Conservation (phyloP, 164 flowering plant genomes). For the Buxus sempervirens region DNA sequence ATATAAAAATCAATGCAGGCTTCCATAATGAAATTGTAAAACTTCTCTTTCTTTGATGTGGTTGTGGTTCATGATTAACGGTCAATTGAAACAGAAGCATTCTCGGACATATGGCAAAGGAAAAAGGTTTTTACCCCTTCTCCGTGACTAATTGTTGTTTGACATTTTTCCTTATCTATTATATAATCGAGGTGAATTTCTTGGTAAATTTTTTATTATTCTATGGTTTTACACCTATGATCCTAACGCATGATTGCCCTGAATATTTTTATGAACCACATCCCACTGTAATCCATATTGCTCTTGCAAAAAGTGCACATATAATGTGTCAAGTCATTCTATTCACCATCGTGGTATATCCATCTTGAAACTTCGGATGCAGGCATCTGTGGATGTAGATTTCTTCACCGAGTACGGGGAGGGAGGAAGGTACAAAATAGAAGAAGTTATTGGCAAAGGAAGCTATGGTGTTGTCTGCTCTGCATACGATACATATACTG, state of each 20-base stretch:
- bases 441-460: conserved; percentile 97
- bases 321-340: neutral
- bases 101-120: neutral
- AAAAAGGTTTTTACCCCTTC: too few species aligned
- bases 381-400: conserved; percentile 76
- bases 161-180: neutral
- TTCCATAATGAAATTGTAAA: neutral
- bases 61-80: neutral
- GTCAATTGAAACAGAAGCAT: neutral
- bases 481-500: conserved; percentile 78
- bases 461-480: conserved; percentile 98
- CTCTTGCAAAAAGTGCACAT: neutral
- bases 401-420: conserved; percentile 98
- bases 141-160: too few species aligned
- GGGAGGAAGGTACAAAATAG: conserved; percentile 81
- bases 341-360: neutral
- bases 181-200: neutral
- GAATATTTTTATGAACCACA: neutral
- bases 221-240: neutral
- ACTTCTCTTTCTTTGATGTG: neutral
- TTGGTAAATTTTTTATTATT: neutral
- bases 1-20: neutral
- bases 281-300: conserved; percentile 1
- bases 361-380: conserved; percentile 18
- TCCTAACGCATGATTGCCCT: neutral